A percentile compares a stretch with the other conserved stretches of the same genome.
These are phyloP conservation scores for Pecoramyces ruminantium DNA, from an alignment of 192 early-diverging fungal species.

Conservation along the genomic window DNA sequence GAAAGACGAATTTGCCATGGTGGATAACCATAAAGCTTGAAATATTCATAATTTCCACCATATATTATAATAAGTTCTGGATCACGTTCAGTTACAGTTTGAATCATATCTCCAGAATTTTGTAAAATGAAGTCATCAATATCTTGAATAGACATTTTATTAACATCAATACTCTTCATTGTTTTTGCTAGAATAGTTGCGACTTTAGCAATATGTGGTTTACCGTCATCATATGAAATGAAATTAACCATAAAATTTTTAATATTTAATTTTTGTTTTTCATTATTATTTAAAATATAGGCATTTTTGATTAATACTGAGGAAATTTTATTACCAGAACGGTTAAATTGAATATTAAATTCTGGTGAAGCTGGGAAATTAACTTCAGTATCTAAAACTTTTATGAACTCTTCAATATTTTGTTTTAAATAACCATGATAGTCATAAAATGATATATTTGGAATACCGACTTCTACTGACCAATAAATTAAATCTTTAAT, in stretches of 20 bases:
- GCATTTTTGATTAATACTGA: neutral
- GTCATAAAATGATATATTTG: neutral
- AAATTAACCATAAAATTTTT: neutral
- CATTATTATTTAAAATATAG: neutral
- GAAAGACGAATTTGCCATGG: neutral
- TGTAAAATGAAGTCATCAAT: neutral
- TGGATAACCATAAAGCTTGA: neutral
- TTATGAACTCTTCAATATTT: neutral
- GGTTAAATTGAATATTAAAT: neutral
- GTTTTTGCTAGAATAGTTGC: neutral
- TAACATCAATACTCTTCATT: neutral
- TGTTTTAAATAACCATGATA: neutral
- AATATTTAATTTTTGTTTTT: neutral
- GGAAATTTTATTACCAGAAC: neutral
- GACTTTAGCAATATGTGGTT: neutral
- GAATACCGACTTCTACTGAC: neutral
- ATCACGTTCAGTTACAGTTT: neutral
- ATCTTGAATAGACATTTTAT: neutral
- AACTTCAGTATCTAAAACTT: neutral
- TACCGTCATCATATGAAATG: neutral
- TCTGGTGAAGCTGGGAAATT: neutral
- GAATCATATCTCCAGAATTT: neutral
- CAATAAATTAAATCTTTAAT: neutral
- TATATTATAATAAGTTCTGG: neutral
- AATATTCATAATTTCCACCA: neutral